These are phyloP conservation scores for Phytophthora pseudosyringae DNA, from an alignment of 352 stramenopile genomes.

Conservation along the genomic window DNA sequence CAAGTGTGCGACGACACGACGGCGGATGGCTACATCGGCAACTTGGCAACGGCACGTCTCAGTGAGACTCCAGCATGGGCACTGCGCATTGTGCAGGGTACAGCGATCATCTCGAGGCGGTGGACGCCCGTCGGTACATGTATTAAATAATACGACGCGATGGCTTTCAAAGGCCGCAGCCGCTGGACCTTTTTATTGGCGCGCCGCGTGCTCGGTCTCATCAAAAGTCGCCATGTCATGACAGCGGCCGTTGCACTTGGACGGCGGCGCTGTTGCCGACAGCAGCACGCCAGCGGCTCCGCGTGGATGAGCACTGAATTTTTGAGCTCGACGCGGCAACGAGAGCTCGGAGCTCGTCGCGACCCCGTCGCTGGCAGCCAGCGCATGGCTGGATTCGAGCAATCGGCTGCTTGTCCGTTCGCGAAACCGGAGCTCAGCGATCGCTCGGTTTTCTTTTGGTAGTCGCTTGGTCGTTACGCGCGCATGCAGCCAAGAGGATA, in stretches of 20 bases:
- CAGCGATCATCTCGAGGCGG: neutral
- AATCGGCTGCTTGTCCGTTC: conserved; percentile 21
- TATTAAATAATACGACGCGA: neutral
- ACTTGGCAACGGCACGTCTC: conserved; percentile 22
- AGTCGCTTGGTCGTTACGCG: conserved; percentile 37
- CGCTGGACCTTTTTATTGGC: conserved; percentile 33
- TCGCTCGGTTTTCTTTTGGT: conserved; percentile 30
- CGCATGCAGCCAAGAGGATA: conserved; percentile 29
- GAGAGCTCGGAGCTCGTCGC: conserved; percentile 7
- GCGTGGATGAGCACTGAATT: conserved; percentile 22
- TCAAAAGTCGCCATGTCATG: conserved; percentile 16
- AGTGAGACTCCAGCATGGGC: conserved; percentile 5
- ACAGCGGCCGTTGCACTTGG: neutral
- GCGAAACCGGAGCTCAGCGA: conserved; percentile 20
- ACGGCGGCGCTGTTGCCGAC: neutral
- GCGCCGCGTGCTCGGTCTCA: neutral
- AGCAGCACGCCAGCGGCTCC: conserved; percentile 17
- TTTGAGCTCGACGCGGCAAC: conserved; percentile 24
- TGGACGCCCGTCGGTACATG: neutral
- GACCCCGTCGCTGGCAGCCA: conserved; percentile 12
- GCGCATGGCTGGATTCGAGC: conserved; percentile 28
- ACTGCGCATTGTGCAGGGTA: too few relatives aligned
- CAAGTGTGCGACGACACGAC: conserved; percentile 21
- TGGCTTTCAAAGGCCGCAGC: too few relatives aligned
- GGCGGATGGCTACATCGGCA: conserved; percentile 7